Percentiles rank a stretch among this genome's conserved stretches.
Evolutionary conservation across 2,329 filamentous ascomycete species (phyloP).

Genomic region (Exophiala sp.): DNA sequence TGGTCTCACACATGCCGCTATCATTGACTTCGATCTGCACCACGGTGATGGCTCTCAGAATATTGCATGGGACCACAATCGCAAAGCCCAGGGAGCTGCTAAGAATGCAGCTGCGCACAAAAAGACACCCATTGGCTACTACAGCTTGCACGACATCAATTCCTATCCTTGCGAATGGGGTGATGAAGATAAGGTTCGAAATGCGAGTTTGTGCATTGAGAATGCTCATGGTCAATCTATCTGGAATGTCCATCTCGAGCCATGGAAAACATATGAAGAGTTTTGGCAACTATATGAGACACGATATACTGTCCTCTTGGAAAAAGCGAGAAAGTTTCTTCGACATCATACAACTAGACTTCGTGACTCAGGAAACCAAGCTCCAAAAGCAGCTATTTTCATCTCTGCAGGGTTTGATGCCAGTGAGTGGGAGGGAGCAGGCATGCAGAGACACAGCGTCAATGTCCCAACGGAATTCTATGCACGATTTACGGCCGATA

Average conservation of each 20-base stretch:
- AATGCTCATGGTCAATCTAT: slow-evolving; percentile 90
- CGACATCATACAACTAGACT: slow-evolving; percentile 66
- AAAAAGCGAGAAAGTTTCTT: slow-evolving; percentile 79
- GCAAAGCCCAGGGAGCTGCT: slow-evolving; percentile 57
- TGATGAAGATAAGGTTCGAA: slow-evolving; percentile 89
- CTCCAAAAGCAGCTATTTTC: slow-evolving; percentile 84
- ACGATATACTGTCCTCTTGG: slow-evolving; percentile 71
- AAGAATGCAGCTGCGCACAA: slow-evolving; percentile 74
- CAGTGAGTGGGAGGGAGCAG: slow-evolving; percentile 85
- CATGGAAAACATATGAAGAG: slow-evolving; percentile 76
- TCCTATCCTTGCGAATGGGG: slow-evolving; percentile 94
- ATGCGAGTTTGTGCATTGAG: slow-evolving; percentile 90
- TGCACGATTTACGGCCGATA: slow-evolving; percentile 80
- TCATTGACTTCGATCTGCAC: slow-evolving; percentile 87
- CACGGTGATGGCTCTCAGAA: slow-evolving; percentile 94
- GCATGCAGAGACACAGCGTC: slow-evolving; percentile 94
- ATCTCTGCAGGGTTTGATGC: slow-evolving; percentile 95
- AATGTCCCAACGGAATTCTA: slow-evolving; percentile 98
- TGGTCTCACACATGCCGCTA: slow-evolving; percentile 87
- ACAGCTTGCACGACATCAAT: slow-evolving; percentile 96
- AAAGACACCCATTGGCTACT: slow-evolving; percentile 88
- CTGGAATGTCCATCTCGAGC: slow-evolving; percentile 92
- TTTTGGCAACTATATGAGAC: slow-evolving; percentile 87
- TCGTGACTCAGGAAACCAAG: slow-evolving; percentile 52
- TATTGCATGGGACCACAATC: slow-evolving; percentile 88